Evolutionary conservation across 345 rosid species (phyloP).

Genomic region (Abelmoschus esculentus): DNA sequence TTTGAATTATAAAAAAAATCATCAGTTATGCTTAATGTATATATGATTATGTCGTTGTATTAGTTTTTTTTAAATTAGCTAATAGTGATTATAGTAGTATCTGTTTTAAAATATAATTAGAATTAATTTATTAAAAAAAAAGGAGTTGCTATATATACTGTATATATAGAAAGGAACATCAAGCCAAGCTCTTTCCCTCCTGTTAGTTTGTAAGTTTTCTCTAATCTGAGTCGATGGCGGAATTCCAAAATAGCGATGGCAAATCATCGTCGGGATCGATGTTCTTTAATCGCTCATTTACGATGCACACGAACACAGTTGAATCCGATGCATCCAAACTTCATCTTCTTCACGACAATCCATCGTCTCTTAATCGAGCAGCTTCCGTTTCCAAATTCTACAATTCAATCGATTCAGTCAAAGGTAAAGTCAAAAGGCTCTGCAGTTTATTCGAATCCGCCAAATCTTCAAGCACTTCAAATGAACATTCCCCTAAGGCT

Average conservation of each 20-base stretch:
- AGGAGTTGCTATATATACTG: no score
- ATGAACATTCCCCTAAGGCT: neutral
- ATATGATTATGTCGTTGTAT: no score
- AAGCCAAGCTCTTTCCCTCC: no score
- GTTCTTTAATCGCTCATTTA: conserved; percentile 46
- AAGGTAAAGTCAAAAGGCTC: conserved; percentile 66
- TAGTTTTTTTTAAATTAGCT: no score
- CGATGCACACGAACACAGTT: conserved; percentile 27
- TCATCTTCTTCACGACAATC: conserved; percentile 23
- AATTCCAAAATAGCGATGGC: conserved; percentile 28
- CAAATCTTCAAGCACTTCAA: conserved; percentile 14
- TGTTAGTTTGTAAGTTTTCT: neutral
- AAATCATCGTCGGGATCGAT: conserved; percentile 4
- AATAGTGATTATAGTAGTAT: no score
- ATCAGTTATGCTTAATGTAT: no score
- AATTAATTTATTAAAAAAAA: no score
- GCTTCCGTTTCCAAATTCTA: conserved; percentile 41
- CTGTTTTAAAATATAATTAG: no score
- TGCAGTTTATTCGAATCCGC: conserved; percentile 49
- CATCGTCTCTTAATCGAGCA: conserved; percentile 44
- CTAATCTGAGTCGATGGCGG: conserved; percentile 39
- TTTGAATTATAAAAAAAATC: no score
- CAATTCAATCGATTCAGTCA: conserved; percentile 45
- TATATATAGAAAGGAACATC: no score
- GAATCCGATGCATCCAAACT: conserved; percentile 31